phyloP scores from a whole-genome alignment of 768 basidiomycete genomes.

The Pulveroboletus sp. region DNA sequence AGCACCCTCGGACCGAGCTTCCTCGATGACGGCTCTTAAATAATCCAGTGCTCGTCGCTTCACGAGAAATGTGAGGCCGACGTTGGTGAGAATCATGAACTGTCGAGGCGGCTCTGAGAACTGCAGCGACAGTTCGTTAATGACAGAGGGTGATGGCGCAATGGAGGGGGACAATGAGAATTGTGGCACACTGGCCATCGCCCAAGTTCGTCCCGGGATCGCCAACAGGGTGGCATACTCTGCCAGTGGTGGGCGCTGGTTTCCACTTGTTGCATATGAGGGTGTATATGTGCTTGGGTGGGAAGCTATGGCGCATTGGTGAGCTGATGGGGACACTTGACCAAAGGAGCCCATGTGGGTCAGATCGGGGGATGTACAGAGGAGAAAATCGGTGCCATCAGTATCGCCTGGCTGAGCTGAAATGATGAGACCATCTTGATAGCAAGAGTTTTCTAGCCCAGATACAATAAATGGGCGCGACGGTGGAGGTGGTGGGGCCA shows the following conservation, averaged over 20 bases:
- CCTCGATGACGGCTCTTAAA: constrained; percentile 75
- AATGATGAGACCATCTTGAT: constrained; percentile 61
- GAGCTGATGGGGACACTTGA: constrained; percentile 46
- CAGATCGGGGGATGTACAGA: constrained; percentile 73
- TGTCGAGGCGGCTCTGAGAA: constrained; percentile 69
- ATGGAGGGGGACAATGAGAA: constrained; percentile 31
- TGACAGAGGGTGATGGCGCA: constrained; percentile 47
- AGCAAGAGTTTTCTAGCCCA: constrained; percentile 57
- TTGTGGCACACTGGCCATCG: constrained; percentile 57
- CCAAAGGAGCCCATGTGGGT: constrained; percentile 67
- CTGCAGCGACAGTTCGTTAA: constrained; percentile 80
- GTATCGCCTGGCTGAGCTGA: constrained; percentile 71
- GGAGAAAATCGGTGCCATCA: constrained; percentile 68
- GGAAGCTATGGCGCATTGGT: constrained; percentile 34
- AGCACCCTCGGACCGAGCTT: constrained; percentile 70
- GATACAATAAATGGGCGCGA: constrained; percentile 57
- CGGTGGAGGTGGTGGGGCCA: constrained; percentile 38
- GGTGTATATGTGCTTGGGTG: constrained; percentile 37
- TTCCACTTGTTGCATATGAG: constrained; percentile 36
- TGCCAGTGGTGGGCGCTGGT: constrained; percentile 58
- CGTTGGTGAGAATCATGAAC: constrained; percentile 86
- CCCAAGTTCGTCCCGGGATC: constrained; percentile 82
- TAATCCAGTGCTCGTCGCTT: constrained; percentile 86
- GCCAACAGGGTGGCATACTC: constrained; percentile 76
- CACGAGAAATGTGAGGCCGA: constrained; percentile 73